Evolutionary conservation across 108 stramenopile genomes (phyloP), one percentile per base, ranked within the genome.

Genomic region (Cyclotella choctawhatcheeana): DNA sequence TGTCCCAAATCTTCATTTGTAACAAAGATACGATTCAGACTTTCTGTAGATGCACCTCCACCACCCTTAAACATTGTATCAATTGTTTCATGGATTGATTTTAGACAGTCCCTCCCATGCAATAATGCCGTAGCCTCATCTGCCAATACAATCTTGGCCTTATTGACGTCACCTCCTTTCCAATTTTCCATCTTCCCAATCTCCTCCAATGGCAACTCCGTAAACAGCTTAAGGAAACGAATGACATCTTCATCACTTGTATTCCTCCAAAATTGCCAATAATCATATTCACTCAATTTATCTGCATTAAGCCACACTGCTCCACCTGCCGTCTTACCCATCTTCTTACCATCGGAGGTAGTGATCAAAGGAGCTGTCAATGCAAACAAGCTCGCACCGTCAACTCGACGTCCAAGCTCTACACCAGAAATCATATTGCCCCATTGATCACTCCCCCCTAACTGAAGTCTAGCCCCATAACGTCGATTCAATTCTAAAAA

Each of bases 231-330:
- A 66, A 98, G 50, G 58, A 99, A 98, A 16, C 94, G 86, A 53
- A 87, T 82, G 37, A 97, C 96, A 84, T 97, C 97, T 18, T 86
- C 96, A 77, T 99, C 99, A 35, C 81, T 84, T 10, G 96, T 96
- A 69, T 97, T 97, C 45, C 97, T 84, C 97, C 97, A 98, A 77
- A 98, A 99, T 89, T 99, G 97, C 97, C 97, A 99, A 68, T 98
- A 98, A 55, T 98, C 99, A 76, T 97, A 98, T 56, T 92, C 92
- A 22, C 91, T 85, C 51, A 98, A 81, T 58, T 84, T 83, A 62
- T 97, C 97, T 10, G 82, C 77, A 64, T 97, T 97, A 51, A 99
- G 76, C 99, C 99, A 99, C 7, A 98, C 86, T 8, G 99, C 99
- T 26, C 98, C 98, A 6, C 85, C 87, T 7, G 96, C 98, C 7